Evolutionary conservation across 805 yeast species (phyloP).

Genomic region (Yarrowia alimentaria): DNA sequence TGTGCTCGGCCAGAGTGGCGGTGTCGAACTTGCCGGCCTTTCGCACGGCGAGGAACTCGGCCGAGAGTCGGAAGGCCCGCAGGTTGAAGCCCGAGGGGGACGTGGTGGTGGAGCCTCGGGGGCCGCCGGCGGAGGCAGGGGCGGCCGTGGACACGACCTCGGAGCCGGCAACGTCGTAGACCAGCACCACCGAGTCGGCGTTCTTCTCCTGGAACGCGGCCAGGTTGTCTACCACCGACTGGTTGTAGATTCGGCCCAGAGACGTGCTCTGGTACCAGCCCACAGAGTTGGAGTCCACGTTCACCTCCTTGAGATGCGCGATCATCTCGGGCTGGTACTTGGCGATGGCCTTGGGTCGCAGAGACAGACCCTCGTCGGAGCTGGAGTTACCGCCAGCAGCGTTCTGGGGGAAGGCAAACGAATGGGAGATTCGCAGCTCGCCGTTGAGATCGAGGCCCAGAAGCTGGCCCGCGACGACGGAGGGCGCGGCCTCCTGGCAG

Average conservation of each 20-base stretch:
- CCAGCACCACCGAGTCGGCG: constrained; percentile 52
- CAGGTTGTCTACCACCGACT: constrained; percentile 62
- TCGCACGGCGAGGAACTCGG: constrained; percentile 53
- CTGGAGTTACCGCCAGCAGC: constrained; percentile 34
- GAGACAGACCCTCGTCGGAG: constrained; percentile 62
- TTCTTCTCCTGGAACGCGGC: constrained; percentile 60
- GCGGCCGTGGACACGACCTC: constrained; percentile 6
- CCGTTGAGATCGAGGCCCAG: constrained; percentile 67
- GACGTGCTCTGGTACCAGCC: constrained; percentile 80
- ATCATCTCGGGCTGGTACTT: constrained; percentile 69
- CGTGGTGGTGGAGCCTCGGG: constrained; percentile 44
- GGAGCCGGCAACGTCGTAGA: constrained; percentile 54
- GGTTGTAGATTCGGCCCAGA: constrained; percentile 67
- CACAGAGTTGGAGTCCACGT: constrained; percentile 64
- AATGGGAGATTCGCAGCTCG: constrained; percentile 52
- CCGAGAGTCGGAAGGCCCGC: constrained; percentile 67
- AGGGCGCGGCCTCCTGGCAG: constrained; percentile 61
- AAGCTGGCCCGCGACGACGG: constrained; percentile 65
- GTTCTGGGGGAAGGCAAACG: constrained; percentile 62
- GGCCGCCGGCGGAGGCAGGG: constrained; percentile 1
- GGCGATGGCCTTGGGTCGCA: constrained; percentile 59
- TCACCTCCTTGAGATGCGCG: constrained; percentile 58
- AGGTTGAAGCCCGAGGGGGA: constrained; percentile 61
- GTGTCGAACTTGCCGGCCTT: constrained; percentile 60
- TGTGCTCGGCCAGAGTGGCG: constrained; percentile 57